A percentile compares a stretch with the other conserved stretches of the same genome.
phyloP scores from a whole-genome alignment of 345 rosid species.

The Cardamine resedifolia region DNA sequence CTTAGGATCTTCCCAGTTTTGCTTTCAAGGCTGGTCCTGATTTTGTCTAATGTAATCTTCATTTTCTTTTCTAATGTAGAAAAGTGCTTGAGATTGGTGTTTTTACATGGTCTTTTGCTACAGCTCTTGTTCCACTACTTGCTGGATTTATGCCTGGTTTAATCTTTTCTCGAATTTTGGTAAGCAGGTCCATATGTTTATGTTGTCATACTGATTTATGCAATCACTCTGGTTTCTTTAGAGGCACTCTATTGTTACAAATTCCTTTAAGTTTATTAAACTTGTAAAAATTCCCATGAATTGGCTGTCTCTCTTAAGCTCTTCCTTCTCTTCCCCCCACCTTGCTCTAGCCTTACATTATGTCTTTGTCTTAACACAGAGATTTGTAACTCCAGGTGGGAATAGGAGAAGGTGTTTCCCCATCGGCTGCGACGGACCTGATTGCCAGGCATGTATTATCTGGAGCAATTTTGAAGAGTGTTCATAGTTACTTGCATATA shows the following conservation, averaged over 20 bases:
- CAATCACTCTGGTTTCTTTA: constrained; percentile 9
- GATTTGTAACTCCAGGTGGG: constrained; percentile 71
- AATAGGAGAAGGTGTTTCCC: constrained; percentile 98
- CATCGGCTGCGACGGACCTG: constrained; percentile 97
- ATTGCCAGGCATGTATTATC: constrained; percentile 82
- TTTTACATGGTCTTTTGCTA: constrained; percentile 82
- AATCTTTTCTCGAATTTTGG: constrained; percentile 76
- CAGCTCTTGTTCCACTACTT: constrained; percentile 74
- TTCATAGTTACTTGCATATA: constrained; percentile 21
- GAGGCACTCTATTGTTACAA: background rate
- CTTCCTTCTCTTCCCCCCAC: constrained; percentile 1
- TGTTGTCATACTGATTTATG: background rate
- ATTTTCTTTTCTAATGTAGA: constrained; percentile 44
- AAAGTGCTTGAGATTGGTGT: constrained; percentile 85
- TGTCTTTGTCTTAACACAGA: constrained; percentile 39
- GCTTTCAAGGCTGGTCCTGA: background rate
- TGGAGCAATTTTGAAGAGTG: constrained; percentile 29
- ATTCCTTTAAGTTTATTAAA: background rate
- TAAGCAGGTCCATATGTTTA: constrained; percentile 28
- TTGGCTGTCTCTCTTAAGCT: background rate
- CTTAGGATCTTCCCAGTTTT: background rate
- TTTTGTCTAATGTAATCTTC: background rate
- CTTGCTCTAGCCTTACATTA: constrained; percentile 40
- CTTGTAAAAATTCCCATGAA: background rate
- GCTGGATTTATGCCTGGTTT: constrained; percentile 96